Evolutionary conservation across 192 early-diverging fungal species (phyloP).

Genomic region (Coemansia erecta): DNA sequence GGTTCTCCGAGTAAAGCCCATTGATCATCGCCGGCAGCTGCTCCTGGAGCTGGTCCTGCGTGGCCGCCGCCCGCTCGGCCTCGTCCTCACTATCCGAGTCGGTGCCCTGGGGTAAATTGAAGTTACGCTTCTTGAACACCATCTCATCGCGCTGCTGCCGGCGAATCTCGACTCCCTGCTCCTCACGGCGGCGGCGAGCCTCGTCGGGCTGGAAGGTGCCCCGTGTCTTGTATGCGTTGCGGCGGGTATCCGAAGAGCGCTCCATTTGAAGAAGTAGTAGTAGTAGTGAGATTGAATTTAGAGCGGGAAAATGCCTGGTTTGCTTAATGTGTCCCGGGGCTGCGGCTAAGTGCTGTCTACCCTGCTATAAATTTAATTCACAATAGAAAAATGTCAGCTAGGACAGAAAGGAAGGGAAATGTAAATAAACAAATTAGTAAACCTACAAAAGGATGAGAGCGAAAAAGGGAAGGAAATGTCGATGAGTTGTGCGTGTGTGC

Average conservation of each 20-base stretch:
- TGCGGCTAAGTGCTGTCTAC: not conserved
- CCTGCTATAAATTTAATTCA: no score
- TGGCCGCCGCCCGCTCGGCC: constrained; percentile 57
- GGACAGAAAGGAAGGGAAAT: not conserved
- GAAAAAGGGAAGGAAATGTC: not conserved
- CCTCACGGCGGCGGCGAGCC: constrained; percentile 87
- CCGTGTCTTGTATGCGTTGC: constrained; percentile 83
- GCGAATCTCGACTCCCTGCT: constrained; percentile 88
- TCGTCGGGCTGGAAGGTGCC: constrained; percentile 87
- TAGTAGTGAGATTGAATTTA: not conserved
- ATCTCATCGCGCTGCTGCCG: constrained; percentile 95
- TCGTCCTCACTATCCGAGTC: constrained; percentile 77
- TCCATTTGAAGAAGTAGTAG: constrained; percentile 29
- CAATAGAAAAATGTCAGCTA: no score
- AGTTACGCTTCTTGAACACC: constrained; percentile 89
- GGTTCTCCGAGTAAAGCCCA: constrained; percentile 73
- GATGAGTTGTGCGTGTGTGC: no score
- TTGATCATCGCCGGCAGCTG: constrained; percentile 76
- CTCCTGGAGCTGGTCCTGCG: constrained; percentile 71
- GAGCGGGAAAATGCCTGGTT: not conserved
- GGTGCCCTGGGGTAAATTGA: constrained; percentile 53
- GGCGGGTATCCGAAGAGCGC: constrained; percentile 56
- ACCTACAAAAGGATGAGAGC: not conserved
- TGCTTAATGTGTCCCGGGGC: not conserved
- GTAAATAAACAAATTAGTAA: not conserved